Evolutionary conservation across 2,329 filamentous ascomycete species (phyloP), one percentile per base, ranked within the genome.

Genomic region (Claviceps humidiphila): DNA sequence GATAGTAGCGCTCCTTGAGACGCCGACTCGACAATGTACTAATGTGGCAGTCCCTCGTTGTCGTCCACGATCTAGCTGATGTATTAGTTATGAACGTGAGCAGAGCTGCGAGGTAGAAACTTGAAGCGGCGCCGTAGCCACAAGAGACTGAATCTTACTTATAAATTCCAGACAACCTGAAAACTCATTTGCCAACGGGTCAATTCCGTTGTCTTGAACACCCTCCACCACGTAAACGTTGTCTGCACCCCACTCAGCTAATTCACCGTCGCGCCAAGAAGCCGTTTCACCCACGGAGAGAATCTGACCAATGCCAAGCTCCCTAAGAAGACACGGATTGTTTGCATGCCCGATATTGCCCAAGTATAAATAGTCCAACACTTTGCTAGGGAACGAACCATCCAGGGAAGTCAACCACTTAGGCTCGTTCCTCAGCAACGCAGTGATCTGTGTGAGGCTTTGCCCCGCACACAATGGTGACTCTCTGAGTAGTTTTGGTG

Each of bases 141-240:
- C 47, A 22, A 22, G 42, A 26, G 42, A 26, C 30, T 44, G 43
- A 7, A 14, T 20, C 45, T 52, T 72, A 96, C 91, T 85, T 65
- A 98, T 95, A 61, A 97, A 98, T 30, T 87, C 81, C 46, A 98
- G 74, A 63, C 91, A 97, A 41, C 84, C 77, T 59, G 82, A 78
- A 67, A 97, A 95, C 58, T 96, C 87, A 38, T 85, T 80, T 37
- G 84, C 94, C 60, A 98, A 71, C 4, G 90, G 85, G 67, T 98
- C 93, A 55, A 97, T 93, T 4, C 93, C 93, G 63, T 98, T 98
- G 63, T 98, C 93, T 64, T 97, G 93, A 5, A 98, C 88, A 14
- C 85, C 80, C 62, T 91, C 83, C 38, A 98, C 79, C 59, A 84
- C 78, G 63, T 93, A 81, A 17, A 95, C 71, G 58, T 94, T 93